Evolutionary conservation across 2,329 filamentous ascomycete genomes (phyloP), one percentile per base, ranked within the genome.

Genomic region (Penicillium sp.): DNA sequence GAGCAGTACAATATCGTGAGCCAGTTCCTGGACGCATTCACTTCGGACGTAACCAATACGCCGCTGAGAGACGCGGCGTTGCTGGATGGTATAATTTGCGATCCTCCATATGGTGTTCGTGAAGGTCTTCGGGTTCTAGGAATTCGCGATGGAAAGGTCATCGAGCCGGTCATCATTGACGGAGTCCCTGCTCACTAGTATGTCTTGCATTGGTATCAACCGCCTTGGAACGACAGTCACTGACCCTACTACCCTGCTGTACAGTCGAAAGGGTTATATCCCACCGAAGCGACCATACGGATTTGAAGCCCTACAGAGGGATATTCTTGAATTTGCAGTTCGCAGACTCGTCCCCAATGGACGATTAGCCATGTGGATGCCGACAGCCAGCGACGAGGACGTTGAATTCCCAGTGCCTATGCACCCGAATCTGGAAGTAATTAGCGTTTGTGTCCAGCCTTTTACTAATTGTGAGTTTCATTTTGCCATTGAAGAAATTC

Each of bases 281-380:
- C 89, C 93, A 0, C 94, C 95, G 0, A 98, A 96, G 76, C 89
- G 88, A 70, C 92, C 93, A 0, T 99, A 99, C 76, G 92, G 92
- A 68, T 98, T 99, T 75, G 82, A 90, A 42, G 89, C 91, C 6
- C 93, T 99, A 87, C 84, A 97, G 22, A 88, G 93, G 70, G 93
- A 98, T 74, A 92, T 99, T 55, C 84, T 98, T 6, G 84, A 88
- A 22, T 98, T 99, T 71, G 88, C 92, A 5, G 85, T 88, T 0
- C 81, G 85, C 13, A 91, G 89, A 1, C 82, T 99, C 0, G 91
- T 97, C 7, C 88, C 92, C 55, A 79, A 87, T 64, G 95, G 92
- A 0, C 84, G 95, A 30, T 76, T 99, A 10, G 91, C 90, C 7
- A 96, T 99, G 81, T 99, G 95, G 95, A 96, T 98, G 91, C 95